Evolutionary conservation across 2,329 filamentous ascomycete genomes (phyloP).

Genomic region (Penicillium palitans): DNA sequence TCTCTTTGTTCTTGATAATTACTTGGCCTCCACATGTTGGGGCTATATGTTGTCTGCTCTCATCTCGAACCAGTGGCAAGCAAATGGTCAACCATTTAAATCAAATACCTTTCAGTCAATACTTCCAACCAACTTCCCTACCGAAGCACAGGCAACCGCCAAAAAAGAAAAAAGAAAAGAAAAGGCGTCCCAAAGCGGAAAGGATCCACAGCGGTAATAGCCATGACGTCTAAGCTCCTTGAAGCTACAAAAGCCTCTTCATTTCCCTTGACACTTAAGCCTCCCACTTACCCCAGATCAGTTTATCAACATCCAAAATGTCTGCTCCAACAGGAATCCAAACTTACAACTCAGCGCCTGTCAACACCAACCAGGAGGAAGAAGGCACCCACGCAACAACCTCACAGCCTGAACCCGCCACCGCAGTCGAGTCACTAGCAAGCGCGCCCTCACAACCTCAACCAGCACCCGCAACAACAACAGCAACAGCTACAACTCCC

Average conservation of each 20-base stretch:
- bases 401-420: slow-evolving; percentile 25
- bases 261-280: not conserved
- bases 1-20: no score
- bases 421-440: slow-evolving; percentile 18
- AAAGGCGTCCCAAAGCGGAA: slow-evolving; percentile 8
- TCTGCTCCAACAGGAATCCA: slow-evolving; percentile 23
- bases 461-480: slow-evolving; percentile 38
- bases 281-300: not conserved
- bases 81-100: no score
- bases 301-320: slow-evolving; percentile 16
- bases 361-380: slow-evolving; percentile 25
- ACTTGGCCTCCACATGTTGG: no score
- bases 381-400: slow-evolving; percentile 18
- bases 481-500: slow-evolving; percentile 5
- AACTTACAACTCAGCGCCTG: slow-evolving; percentile 31
- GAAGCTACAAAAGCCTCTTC: slow-evolving; percentile 5
- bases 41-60: no score
- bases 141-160: not conserved
- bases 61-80: no score
- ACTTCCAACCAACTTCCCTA: not conserved
- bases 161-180: not conserved
- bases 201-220: slow-evolving; percentile 22
- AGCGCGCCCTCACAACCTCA: slow-evolving; percentile 13
- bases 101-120: no score
- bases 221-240: slow-evolving; percentile 25